These are phyloP conservation scores for Tetrahymena elliotti DNA, from an alignment of 73 alveolate species.

Conservation along the genomic window DNA sequence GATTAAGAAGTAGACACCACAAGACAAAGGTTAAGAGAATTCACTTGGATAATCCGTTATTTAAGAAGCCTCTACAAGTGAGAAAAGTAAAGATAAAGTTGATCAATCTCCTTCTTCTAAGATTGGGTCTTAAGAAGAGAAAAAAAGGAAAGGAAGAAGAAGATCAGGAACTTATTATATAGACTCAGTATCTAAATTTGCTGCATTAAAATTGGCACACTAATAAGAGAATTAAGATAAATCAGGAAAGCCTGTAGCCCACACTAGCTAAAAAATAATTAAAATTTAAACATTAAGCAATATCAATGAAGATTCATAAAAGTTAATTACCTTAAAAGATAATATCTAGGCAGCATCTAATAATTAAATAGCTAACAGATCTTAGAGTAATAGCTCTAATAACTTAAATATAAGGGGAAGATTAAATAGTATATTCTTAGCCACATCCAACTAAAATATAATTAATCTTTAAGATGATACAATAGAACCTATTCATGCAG, in stretches of 20 bases:
- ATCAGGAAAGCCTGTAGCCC: not conserved
- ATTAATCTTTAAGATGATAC: not conserved
- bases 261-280: not conserved
- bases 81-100: not conserved
- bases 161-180: not conserved
- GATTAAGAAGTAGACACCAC: not conserved
- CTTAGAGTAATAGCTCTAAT: not conserved
- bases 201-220: not conserved
- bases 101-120: not conserved
- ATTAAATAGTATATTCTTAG: not conserved
- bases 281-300: not conserved
- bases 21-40: not conserved
- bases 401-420: not conserved
- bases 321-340: not conserved
- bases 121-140: not conserved
- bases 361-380: not conserved
- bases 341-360: not conserved
- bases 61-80: not conserved
- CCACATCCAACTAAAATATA: not conserved
- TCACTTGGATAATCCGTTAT: not conserved
- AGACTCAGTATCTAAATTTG: not conserved
- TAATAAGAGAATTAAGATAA: not conserved
- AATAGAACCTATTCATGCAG: not conserved
- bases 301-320: not conserved
- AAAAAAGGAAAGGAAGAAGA: not conserved